A percentile compares a stretch with the other conserved stretches of the same genome.
These are phyloP conservation scores for Nakazawaea ernobii DNA, from an alignment of 805 yeast species.

Conservation along the genomic window DNA sequence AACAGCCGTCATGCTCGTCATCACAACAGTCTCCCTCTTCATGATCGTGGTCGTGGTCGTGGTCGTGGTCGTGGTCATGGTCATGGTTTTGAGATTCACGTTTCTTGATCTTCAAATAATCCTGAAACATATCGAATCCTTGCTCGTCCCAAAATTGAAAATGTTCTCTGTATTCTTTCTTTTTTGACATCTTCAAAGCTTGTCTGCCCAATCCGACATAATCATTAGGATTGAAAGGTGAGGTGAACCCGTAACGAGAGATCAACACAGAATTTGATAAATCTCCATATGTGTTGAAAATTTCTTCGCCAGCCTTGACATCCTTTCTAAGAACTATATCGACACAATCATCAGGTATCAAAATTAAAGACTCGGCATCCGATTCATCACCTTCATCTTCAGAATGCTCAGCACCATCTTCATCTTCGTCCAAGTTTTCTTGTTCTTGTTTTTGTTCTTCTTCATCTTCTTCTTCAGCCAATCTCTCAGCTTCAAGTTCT, in stretches of 20 bases:
- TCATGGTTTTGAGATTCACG: conserved; percentile 10
- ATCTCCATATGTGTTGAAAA: conserved; percentile 82
- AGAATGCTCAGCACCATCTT: neutral
- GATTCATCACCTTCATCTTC: conserved; percentile 17
- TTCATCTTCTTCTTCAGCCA: conserved; percentile 13
- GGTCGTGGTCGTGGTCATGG: conserved; percentile 12
- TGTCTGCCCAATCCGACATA: conserved; percentile 53
- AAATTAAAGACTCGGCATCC: conserved; percentile 27
- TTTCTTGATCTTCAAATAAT: conserved; percentile 14
- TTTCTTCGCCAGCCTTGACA: conserved; percentile 47
- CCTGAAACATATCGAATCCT: conserved; percentile 26
- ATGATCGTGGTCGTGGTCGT: conserved; percentile 15
- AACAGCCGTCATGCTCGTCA: conserved; percentile 18
- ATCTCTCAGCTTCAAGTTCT: conserved; percentile 13
- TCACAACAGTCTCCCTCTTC: conserved; percentile 16
- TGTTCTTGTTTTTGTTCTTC: conserved; percentile 24
- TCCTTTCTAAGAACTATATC: conserved; percentile 51
- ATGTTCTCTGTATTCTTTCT: conserved; percentile 29
- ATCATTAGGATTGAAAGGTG: conserved; percentile 48
- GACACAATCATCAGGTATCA: conserved; percentile 52
- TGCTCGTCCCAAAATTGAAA: conserved; percentile 42
- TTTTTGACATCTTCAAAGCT: conserved; percentile 28
- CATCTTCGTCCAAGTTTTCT: conserved; percentile 20
- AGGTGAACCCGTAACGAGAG: conserved; percentile 75
- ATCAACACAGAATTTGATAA: conserved; percentile 59